Percentiles rank a stretch among this genome's conserved stretches.
phyloP scores from a whole-genome alignment of 2,329 filamentous ascomycete species.

The Tothia fuscella region DNA sequence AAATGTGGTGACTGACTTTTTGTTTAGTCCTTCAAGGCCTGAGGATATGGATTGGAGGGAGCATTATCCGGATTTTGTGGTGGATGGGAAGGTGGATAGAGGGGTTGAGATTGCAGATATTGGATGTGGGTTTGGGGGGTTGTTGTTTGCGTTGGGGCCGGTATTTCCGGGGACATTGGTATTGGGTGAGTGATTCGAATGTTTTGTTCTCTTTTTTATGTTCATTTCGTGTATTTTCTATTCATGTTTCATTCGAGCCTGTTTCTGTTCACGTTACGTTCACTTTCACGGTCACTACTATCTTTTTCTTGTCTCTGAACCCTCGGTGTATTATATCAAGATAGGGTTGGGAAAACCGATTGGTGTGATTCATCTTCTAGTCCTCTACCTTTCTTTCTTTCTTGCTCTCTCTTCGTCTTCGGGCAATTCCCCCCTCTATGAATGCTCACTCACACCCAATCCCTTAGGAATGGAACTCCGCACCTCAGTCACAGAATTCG shows the following conservation, averaged over 20 bases:
- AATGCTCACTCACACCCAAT: no score
- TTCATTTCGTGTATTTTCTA: not conserved
- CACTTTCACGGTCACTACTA: no score
- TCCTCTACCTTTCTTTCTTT: no score
- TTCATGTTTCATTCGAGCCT: not conserved
- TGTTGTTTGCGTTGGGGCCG: constrained; percentile 76
- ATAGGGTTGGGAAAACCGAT: no score
- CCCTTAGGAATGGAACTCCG: constrained; percentile 77
- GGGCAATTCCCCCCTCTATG: no score
- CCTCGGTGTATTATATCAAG: no score
- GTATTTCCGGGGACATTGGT: constrained; percentile 71
- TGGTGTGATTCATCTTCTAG: no score
- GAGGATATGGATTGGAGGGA: constrained; percentile 73
- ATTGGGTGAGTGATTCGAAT: constrained; percentile 44
- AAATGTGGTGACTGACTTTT: not conserved
- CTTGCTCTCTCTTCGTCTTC: no score
- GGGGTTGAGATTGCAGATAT: constrained; percentile 85
- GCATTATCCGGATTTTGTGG: constrained; percentile 61
- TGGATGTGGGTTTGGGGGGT: constrained; percentile 88
- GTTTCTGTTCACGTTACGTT: no score
- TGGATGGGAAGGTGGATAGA: constrained; percentile 17
- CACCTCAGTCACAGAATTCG: constrained; percentile 77
- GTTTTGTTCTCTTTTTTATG: not conserved
- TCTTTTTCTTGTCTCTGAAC: no score
- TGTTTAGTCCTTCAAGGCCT: constrained; percentile 6